Evolutionary conservation across 1,284 basidiomycete species (phyloP), one percentile per base, ranked within the genome.

Genomic region (Meira nashicola): DNA sequence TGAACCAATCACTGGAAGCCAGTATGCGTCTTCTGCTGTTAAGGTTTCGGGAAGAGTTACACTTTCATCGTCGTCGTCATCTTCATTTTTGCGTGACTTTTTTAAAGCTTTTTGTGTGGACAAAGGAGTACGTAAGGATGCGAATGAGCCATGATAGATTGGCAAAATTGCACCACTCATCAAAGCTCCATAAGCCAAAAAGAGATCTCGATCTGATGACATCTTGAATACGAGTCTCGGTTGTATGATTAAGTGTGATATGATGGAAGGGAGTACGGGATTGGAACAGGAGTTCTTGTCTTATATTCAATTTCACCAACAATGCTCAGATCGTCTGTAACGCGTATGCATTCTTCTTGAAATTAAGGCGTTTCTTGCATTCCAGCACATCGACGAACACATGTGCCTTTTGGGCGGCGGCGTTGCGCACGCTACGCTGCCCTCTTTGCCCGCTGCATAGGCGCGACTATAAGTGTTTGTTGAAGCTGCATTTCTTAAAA

Each of bases 1-100:
- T 23, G 66, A 69, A 50, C 75, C 75, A 54, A 77, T 65, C 54
- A 77, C 64, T 25, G 75, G 75, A 49, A 77, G 71, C 54, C 72
- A 63, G 64, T 68, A 75, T 28, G 75, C 75, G 43, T 73, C 71
- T 1, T 61, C 62, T 10, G 73, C 68, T 9, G 74, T 75, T 11
- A 77, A 61, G 6, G 48, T 59, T 44, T 65, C 63, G 38, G 40
- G 39, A 14, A 56, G 40, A 7, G 46, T 25, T 12, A 25, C 38
- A 55, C 62, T 65, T 23, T 75, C 66, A 40, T 66, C 49, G 10
- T 58, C 54, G 4, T 77, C 71, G 23, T 67, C 65, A 28, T 64
- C 66, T 1, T 55, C n/a, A 2, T 41, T 40, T 23, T 58, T 54
- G 38, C 58, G 53, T 4, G 25, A 12, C 41, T 53, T 54, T 47